Evolutionary conservation across 345 rosid species (phyloP).

Genomic region (Eucalyptus microcorys): DNA sequence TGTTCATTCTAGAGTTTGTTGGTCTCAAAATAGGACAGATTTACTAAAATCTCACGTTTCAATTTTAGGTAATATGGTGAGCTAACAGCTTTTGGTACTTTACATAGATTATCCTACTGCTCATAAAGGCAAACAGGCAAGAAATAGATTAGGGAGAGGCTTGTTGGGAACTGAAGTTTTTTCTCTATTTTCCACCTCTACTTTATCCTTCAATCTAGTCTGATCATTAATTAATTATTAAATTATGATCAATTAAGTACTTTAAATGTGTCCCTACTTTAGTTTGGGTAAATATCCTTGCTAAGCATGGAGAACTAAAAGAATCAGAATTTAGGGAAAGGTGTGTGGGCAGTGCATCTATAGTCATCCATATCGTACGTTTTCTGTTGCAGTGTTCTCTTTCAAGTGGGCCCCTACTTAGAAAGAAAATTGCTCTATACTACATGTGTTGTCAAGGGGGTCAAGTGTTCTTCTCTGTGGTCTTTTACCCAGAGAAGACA

Average conservation of each 20-base stretch:
- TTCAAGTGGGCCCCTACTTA: not conserved
- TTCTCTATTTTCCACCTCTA: not conserved
- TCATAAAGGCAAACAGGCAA: not conserved
- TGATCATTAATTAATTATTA: not conserved
- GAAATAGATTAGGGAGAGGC: not conserved
- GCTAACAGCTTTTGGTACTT: not conserved
- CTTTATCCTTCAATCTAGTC: not conserved
- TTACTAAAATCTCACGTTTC: not conserved
- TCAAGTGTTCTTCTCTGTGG: not conserved
- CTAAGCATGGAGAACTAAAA: not conserved
- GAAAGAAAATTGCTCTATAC: not conserved
- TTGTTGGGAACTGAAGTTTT: not conserved
- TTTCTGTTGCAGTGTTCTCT: not conserved
- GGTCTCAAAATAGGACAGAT: not conserved
- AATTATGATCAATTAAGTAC: not conserved
- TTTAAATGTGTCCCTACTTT: not conserved
- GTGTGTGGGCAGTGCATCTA: not conserved
- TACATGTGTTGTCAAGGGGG: not conserved
- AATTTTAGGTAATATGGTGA: not conserved
- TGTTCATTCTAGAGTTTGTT: not conserved
- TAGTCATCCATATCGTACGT: not conserved
- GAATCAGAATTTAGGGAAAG: not conserved
- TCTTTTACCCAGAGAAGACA: not conserved
- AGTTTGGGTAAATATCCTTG: not conserved
- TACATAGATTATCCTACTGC: not conserved